Percentiles rank a stretch among this genome's conserved stretches.
Conservation (phyloP, 805 yeast species). For the Yamadazyma scolyti region DNA sequence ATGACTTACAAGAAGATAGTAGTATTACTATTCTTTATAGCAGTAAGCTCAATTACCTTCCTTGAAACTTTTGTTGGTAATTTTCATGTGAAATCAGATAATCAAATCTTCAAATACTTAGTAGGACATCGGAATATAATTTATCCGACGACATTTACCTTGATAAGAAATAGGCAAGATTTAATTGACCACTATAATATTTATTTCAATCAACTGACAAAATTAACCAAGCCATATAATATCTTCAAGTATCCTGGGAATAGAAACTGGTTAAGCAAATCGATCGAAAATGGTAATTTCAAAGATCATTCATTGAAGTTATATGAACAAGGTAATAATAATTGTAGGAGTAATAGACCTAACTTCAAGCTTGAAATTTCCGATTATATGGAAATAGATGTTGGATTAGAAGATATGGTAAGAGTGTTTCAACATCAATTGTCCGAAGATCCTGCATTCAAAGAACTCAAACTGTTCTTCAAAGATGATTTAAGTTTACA, state of each 20-base stretch:
- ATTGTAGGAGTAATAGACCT: constrained; percentile 5
- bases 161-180: constrained; percentile 1
- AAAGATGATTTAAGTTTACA: constrained; percentile 17
- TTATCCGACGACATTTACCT: constrained; percentile 6
- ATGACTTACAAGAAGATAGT: too few relatives aligned
- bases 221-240: too few relatives aligned
- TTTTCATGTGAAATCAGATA: too few relatives aligned
- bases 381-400: constrained; percentile 5
- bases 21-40: too few relatives aligned
- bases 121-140: constrained; percentile 10
- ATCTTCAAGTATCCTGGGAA: constrained; percentile 8
- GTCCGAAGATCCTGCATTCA: constrained; percentile 8
- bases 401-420: constrained; percentile 6
- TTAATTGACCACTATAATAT: constrained; percentile 8
- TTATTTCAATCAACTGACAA: constrained; percentile 10
- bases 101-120: too few relatives aligned
- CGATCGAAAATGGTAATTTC: constrained; percentile 1
- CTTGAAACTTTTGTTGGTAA: too few relatives aligned
- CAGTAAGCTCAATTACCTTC: too few relatives aligned
- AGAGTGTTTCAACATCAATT: constrained; percentile 6
- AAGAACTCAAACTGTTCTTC: constrained; percentile 24
- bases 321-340: constrained; percentile 4
- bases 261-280: constrained; percentile 5
- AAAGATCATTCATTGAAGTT: constrained; percentile 5
- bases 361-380: constrained; percentile 7